Conservation (phyloP, 805 yeast species). For the Barnettozyma sucrosica region DNA sequence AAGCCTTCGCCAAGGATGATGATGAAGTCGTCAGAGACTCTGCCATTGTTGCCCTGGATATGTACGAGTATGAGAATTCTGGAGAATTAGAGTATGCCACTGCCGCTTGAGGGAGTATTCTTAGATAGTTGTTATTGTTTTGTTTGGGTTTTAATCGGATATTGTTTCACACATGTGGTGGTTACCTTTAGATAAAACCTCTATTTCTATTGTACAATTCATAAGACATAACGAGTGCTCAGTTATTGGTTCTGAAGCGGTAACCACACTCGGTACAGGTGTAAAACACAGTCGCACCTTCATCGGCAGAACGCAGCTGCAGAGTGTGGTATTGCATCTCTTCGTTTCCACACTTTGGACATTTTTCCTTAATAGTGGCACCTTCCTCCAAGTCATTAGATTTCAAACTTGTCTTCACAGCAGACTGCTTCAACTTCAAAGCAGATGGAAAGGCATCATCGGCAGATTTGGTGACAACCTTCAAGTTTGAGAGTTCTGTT, state of each 20-base stretch:
- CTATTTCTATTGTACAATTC: conserved; percentile 7
- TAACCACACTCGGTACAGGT: conserved; percentile 93
- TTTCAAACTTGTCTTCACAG: conserved; percentile 79
- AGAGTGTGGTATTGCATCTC: conserved; percentile 97
- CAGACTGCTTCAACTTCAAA: conserved; percentile 73
- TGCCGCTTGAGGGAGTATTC: conserved; percentile 16
- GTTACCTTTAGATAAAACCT: neutral
- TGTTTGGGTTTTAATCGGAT: conserved; percentile 2
- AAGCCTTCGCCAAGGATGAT: conserved; percentile 69
- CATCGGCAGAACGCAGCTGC: conserved; percentile 97
- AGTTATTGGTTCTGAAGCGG: conserved; percentile 91
- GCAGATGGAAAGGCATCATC: conserved; percentile 93
- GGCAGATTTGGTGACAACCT: conserved; percentile 82
- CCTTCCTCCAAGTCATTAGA: conserved; percentile 85
- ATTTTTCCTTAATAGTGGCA: conserved; percentile 93
- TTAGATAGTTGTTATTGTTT: conserved; percentile 1
- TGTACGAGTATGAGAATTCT: conserved; percentile 94
- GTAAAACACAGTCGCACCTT: conserved; percentile 98
- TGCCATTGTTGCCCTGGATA: conserved; percentile 94
- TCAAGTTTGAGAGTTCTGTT: conserved; percentile 61
- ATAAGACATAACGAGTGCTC: conserved; percentile 8
- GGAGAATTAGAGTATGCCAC: conserved; percentile 68
- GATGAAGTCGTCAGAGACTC: conserved; percentile 93
- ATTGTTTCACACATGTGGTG: neutral
- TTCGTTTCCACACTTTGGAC: conserved; percentile 98